Percentiles rank a stretch among this genome's conserved stretches.
Conservation (phyloP, 179 eudicot species). For the Silene noctiflora region DNA sequence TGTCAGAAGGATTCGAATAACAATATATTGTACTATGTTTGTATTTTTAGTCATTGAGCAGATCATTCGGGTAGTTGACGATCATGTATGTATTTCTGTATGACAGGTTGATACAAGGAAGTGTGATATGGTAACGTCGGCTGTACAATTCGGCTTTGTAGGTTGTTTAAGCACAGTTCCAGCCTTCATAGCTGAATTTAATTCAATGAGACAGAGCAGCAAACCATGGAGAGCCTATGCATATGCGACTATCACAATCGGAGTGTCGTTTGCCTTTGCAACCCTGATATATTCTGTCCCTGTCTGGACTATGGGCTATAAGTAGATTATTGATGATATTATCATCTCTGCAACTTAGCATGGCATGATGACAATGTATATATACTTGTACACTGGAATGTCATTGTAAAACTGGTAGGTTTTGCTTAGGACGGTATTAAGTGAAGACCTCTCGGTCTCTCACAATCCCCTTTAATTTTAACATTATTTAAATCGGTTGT, state of each 20-base stretch:
- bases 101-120: conserved; percentile 47
- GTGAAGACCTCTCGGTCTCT: no score
- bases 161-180: conserved; percentile 90
- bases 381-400: conserved; percentile 12
- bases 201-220: conserved; percentile 57
- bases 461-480: no score
- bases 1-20: no score
- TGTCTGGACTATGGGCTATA: conserved; percentile 36
- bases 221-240: conserved; percentile 68
- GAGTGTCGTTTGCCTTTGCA: conserved; percentile 51
- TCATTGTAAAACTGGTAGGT: not conserved
- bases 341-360: not conserved
- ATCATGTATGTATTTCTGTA: not conserved
- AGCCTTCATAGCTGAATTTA: conserved; percentile 72
- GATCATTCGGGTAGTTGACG: no score
- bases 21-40: no score
- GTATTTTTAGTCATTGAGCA: no score
- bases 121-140: conserved; percentile 51
- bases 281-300: conserved; percentile 55
- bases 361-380: conserved; percentile 13
- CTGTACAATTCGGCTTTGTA: conserved; percentile 66
- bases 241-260: conserved; percentile 56
- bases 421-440: no score
- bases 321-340: conserved; percentile 6
- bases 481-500: no score